phyloP scores from a whole-genome alignment of 2,329 filamentous ascomycete genomes.

The Epichloe gansuensis region DNA sequence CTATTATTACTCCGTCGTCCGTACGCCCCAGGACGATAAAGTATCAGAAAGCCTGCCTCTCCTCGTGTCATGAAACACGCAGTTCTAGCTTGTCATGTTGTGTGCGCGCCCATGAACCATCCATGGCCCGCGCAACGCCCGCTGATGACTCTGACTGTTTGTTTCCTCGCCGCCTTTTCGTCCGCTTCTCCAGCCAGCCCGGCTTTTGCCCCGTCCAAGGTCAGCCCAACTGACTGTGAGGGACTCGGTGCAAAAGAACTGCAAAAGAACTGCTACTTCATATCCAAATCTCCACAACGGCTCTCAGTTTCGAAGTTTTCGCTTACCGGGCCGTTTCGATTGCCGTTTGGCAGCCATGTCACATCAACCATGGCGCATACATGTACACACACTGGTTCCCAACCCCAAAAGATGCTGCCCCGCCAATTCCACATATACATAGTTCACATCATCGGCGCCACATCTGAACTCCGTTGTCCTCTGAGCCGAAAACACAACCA shows the following conservation, averaged over 20 bases:
- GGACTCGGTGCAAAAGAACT: neutral
- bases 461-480: neutral
- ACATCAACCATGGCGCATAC: neutral
- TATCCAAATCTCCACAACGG: no score
- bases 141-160: neutral
- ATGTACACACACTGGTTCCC: neutral
- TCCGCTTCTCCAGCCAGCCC: neutral
- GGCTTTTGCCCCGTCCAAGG: neutral
- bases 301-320: no score
- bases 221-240: neutral
- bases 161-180: conserved; percentile 1
- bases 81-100: no score
- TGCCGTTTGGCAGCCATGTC: neutral
- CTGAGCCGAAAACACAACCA: neutral
- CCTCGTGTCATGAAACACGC: no score
- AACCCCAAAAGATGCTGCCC: neutral
- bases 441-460: neutral
- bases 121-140: no score
- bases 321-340: no score
- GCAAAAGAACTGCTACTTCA: no score
- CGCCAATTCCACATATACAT: neutral
- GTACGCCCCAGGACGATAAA: no score
- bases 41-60: no score
- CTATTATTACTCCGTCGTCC: no score
- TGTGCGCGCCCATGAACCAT: no score